Percentiles rank a stretch among this genome's conserved stretches.
These are phyloP conservation scores for Petrea volubilis DNA, from an alignment of 257 asterid species.

Conservation along the genomic window DNA sequence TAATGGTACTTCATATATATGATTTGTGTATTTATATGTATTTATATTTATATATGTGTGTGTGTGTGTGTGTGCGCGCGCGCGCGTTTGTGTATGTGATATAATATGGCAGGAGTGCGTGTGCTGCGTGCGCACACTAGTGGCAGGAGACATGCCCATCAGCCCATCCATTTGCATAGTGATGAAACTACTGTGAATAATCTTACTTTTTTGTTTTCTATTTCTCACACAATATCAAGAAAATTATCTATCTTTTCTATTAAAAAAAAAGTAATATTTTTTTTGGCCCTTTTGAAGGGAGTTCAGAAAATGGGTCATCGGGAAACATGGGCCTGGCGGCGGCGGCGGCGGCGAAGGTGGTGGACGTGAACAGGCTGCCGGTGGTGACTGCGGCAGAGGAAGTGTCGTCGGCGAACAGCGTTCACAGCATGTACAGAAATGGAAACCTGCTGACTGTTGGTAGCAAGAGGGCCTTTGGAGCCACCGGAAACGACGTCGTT, in stretches of 20 bases:
- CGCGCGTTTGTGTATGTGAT: no score
- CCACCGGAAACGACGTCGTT: slow-evolving; percentile 38
- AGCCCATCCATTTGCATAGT: neutral
- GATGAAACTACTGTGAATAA: neutral
- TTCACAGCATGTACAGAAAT: slow-evolving; percentile 33
- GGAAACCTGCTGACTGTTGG: neutral
- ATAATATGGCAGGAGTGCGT: no score
- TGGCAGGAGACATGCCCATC: no score
- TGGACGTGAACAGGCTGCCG: slow-evolving; percentile 45
- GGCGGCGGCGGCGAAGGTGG: slow-evolving; percentile 34
- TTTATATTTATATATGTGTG: neutral
- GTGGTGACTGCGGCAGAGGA: slow-evolving; percentile 45
- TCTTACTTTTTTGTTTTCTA: neutral
- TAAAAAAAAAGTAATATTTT: no score
- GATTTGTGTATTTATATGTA: neutral
- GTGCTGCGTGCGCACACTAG: no score
- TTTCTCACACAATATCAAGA: neutral
- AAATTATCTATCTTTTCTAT: neutral
- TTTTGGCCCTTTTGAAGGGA: slow-evolving; percentile 34
- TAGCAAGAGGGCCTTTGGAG: slow-evolving; percentile 30
- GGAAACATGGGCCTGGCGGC: slow-evolving; percentile 32
- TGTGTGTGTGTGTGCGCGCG: neutral
- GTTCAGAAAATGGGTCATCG: slow-evolving; percentile 70
- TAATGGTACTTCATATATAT: slow-evolving; percentile 45
- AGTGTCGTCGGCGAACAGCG: slow-evolving; percentile 57